These are phyloP conservation scores for Gentiana dahurica DNA, from an alignment of 257 asterid genomes.

Conservation along the genomic window DNA sequence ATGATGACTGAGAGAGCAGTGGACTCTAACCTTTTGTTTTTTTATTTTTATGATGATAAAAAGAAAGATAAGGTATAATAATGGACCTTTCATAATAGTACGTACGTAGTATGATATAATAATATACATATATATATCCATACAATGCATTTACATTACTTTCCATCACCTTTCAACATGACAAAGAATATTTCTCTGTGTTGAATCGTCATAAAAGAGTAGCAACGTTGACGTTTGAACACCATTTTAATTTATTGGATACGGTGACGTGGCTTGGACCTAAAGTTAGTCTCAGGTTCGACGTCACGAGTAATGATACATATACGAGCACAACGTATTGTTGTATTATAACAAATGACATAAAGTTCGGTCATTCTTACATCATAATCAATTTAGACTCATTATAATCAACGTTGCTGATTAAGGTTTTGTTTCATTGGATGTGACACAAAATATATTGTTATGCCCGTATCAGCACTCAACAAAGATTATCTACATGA, in stretches of 20 bases:
- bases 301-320: not conserved
- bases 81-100: constrained; percentile 8
- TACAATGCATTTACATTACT: constrained; percentile 12
- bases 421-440: too few relatives aligned
- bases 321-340: too few relatives aligned
- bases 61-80: constrained; percentile 11
- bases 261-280: constrained; percentile 16
- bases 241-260: constrained; percentile 5
- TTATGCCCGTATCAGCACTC: too few relatives aligned
- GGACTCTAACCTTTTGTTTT: not conserved
- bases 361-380: too few relatives aligned
- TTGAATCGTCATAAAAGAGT: constrained; percentile 3
- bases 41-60: constrained; percentile 1
- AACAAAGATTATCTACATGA: constrained; percentile 14
- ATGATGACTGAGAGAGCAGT: constrained; percentile 1
- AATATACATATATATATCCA: constrained; percentile 15
- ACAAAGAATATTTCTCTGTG: constrained; percentile 14
- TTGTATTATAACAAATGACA: too few relatives aligned
- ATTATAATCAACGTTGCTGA: too few relatives aligned
- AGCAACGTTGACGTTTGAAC: constrained; percentile 10
- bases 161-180: constrained; percentile 19
- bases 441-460: too few relatives aligned
- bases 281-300: constrained; percentile 9
- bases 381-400: too few relatives aligned
- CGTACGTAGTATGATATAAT: not conserved